phyloP scores from a whole-genome alignment of 177 flowering plant species.

The Vitis hybrid region DNA sequence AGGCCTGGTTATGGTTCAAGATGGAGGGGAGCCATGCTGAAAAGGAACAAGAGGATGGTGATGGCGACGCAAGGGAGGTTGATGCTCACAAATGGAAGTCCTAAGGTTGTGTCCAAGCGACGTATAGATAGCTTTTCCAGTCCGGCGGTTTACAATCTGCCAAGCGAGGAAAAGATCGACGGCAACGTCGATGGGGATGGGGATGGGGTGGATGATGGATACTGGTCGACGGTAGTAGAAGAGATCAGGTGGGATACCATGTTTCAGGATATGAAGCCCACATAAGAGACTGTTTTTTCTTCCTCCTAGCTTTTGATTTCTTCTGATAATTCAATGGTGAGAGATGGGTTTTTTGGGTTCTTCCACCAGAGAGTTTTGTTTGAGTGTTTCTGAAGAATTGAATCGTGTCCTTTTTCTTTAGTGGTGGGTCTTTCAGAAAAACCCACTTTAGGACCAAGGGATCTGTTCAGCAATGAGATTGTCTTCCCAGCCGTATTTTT shows the following conservation, averaged over 20 bases:
- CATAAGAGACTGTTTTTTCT: slow-evolving; percentile 25
- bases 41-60: slow-evolving; percentile 31
- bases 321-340: slow-evolving; percentile 29
- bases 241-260: slow-evolving; percentile 73
- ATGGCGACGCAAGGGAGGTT: slow-evolving; percentile 23
- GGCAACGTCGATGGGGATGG: slow-evolving; percentile 12
- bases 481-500: slow-evolving; percentile 9
- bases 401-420: slow-evolving; percentile 2
- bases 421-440: slow-evolving; percentile 30
- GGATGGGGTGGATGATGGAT: slow-evolving; percentile 19
- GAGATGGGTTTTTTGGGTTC: slow-evolving; percentile 37
- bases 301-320: background rate
- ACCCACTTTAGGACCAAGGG: slow-evolving; percentile 15
- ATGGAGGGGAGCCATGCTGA: slow-evolving; percentile 40
- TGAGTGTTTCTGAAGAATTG: slow-evolving; percentile 11
- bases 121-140: slow-evolving; percentile 44
- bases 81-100: slow-evolving; percentile 50
- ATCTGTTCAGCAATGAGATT: slow-evolving; percentile 25
- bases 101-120: slow-evolving; percentile 17
- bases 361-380: slow-evolving; percentile 32
- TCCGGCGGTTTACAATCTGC: slow-evolving; percentile 31
- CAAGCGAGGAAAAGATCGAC: slow-evolving; percentile 22
- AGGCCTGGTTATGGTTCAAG: slow-evolving; percentile 30
- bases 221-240: slow-evolving; percentile 42
- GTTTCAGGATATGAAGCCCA: slow-evolving; percentile 74